These are phyloP conservation scores for Pisolithus sp. DNA, from an alignment of 768 basidiomycete genomes.

Conservation along the genomic window DNA sequence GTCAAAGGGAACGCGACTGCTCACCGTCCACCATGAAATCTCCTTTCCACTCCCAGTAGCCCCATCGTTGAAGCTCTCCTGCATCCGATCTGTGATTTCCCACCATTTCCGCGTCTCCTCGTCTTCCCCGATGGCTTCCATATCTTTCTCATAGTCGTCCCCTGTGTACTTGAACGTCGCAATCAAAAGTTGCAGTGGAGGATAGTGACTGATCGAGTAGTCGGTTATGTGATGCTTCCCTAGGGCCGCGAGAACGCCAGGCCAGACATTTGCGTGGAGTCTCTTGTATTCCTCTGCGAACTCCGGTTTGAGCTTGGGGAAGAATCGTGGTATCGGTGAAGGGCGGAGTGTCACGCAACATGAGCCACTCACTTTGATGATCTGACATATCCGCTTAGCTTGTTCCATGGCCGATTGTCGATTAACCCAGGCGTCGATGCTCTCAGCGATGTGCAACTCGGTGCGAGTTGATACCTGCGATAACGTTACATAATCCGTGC, in stretches of 20 bases:
- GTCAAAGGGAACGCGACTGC: slow-evolving; percentile 5
- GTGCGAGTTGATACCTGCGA: no score
- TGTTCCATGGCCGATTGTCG: slow-evolving; percentile 3
- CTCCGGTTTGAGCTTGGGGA: slow-evolving; percentile 47
- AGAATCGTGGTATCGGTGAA: neutral
- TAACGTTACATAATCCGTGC: no score
- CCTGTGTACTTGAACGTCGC: slow-evolving; percentile 78
- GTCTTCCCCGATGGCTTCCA: slow-evolving; percentile 57
- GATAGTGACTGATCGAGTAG: slow-evolving; percentile 71
- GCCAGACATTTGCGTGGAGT: slow-evolving; percentile 64
- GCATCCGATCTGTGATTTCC: slow-evolving; percentile 71
- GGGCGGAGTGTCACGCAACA: neutral
- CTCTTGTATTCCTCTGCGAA: slow-evolving; percentile 44
- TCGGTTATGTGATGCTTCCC: slow-evolving; percentile 59
- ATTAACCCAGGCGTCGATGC: no score
- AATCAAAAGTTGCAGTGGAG: slow-evolving; percentile 58
- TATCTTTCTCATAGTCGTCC: slow-evolving; percentile 56
- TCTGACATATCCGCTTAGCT: slow-evolving; percentile 59
- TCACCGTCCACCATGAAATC: slow-evolving; percentile 66
- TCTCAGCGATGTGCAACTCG: no score
- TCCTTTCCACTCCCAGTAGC: slow-evolving; percentile 64
- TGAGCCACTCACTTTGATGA: slow-evolving; percentile 49
- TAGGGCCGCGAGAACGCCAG: slow-evolving; percentile 58
- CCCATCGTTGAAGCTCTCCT: slow-evolving; percentile 65
- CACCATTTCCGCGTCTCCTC: slow-evolving; percentile 73